These are phyloP conservation scores for Letharia lupina DNA, from an alignment of 495 filamentous ascomycete genomes.

Conservation along the genomic window DNA sequence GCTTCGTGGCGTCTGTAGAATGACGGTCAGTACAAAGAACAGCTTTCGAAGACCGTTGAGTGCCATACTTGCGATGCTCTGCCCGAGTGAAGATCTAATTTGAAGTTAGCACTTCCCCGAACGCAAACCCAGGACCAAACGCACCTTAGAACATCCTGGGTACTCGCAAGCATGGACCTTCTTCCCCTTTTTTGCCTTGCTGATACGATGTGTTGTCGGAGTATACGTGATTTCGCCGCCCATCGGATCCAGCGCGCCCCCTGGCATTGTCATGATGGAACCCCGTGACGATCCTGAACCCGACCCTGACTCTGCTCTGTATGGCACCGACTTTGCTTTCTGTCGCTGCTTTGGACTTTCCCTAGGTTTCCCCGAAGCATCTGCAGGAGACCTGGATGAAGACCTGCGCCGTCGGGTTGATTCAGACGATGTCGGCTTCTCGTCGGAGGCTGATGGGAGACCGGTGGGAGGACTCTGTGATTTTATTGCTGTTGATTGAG, in stretches of 20 bases:
- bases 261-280: conserved; percentile 5
- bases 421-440: background rate
- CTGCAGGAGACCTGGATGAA: conserved; percentile 7
- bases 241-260: conserved; percentile 5
- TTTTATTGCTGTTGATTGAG: conserved; percentile 2
- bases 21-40: background rate
- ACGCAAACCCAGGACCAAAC: background rate
- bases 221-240: conserved; percentile 43
- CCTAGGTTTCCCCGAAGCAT: conserved; percentile 5
- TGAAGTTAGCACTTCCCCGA: conserved; percentile 21
- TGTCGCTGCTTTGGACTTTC: conserved; percentile 12
- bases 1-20: conserved; percentile 70
- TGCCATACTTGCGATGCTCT: conserved; percentile 66
- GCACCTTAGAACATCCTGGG: conserved; percentile 56
- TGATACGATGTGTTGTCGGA: conserved; percentile 67
- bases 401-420: conserved; percentile 6
- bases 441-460: conserved; percentile 10
- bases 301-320: conserved; percentile 1
- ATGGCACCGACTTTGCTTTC: conserved; percentile 12
- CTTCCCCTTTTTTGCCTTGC: conserved; percentile 75
- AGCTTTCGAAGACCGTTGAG: background rate
- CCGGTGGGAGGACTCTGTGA: conserved; percentile 3
- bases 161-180: conserved; percentile 66
- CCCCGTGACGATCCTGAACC: conserved; percentile 7
- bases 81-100: conserved; percentile 70